These are phyloP conservation scores for Leptographium lundbergii DNA, from an alignment of 2,329 filamentous ascomycete genomes.

Conservation along the genomic window DNA sequence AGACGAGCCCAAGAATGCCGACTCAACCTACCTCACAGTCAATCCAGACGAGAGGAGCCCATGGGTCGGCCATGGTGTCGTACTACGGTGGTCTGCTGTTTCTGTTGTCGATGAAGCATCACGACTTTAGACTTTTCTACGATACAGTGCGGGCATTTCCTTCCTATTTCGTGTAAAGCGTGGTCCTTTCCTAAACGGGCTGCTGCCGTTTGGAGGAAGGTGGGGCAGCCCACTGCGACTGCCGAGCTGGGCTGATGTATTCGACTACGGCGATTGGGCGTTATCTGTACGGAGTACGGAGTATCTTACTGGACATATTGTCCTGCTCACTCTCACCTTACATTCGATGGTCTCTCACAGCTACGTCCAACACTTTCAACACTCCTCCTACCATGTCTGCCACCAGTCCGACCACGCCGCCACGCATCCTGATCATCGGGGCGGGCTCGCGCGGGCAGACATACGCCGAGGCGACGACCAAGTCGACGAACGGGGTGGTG, in stretches of 20 bases:
- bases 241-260: constrained; percentile 5
- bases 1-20: too few species aligned
- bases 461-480: constrained; percentile 58
- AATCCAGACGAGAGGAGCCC: constrained; percentile 10
- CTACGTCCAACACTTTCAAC: not conserved
- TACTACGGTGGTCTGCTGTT: too few species aligned
- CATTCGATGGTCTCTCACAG: not conserved
- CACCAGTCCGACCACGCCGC: constrained; percentile 33
- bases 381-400: constrained; percentile 10
- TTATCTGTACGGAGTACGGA: too few species aligned
- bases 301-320: too few species aligned
- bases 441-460: constrained; percentile 67
- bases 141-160: too few species aligned
- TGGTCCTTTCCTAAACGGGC: not conserved
- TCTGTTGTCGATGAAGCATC: too few species aligned
- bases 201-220: not conserved
- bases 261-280: constrained; percentile 4
- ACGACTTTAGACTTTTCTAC: not conserved
- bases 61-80: constrained; percentile 2
- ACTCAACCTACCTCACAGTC: constrained; percentile 9
- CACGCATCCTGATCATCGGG: constrained; percentile 67
- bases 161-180: not conserved
- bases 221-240: not conserved
- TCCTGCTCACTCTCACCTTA: too few species aligned
- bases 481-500: constrained; percentile 54